A percentile compares a stretch with the other conserved stretches of the same genome.
Conservation (phyloP, 1,284 basidiomycete species). For the Ganoderma leucocontextum region DNA sequence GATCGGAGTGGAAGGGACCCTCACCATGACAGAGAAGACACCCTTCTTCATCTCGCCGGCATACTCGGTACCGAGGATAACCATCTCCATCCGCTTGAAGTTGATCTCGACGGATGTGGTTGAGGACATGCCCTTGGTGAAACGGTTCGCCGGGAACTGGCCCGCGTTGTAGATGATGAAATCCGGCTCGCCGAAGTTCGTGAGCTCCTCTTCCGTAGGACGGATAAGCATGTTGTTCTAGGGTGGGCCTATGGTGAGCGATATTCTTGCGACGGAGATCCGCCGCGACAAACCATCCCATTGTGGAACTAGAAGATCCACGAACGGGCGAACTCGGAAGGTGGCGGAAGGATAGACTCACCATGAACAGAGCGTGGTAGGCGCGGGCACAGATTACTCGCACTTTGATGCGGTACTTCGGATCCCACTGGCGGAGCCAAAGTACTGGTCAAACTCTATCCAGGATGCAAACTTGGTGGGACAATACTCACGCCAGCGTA, state of each 20-base stretch:
- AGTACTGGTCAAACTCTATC: slow-evolving; percentile 9
- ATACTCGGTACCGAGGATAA: slow-evolving; percentile 99
- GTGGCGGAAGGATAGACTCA: slow-evolving; percentile 46
- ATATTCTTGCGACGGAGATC: slow-evolving; percentile 28
- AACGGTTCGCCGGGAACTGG: slow-evolving; percentile 99
- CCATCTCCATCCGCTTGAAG: slow-evolving; percentile 99
- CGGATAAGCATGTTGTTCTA: slow-evolving; percentile 99
- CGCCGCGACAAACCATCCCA: slow-evolving; percentile 15
- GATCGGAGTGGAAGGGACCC: slow-evolving; percentile 30
- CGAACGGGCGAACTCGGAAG: slow-evolving; percentile 21
- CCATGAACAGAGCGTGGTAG: slow-evolving; percentile 99
- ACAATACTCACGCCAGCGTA: slow-evolving; percentile 80
- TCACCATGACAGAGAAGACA: slow-evolving; percentile 98
- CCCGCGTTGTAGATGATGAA: slow-evolving; percentile 99
- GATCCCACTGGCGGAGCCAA: slow-evolving; percentile 80
- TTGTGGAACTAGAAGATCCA: slow-evolving; percentile 20
- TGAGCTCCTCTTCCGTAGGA: slow-evolving; percentile 94
- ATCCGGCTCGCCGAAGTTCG: slow-evolving; percentile 97
- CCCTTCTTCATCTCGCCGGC: slow-evolving; percentile 99
- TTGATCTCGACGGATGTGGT: slow-evolving; percentile 99
- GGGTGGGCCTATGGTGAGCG: slow-evolving; percentile 27
- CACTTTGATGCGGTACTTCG: slow-evolving; percentile 99
- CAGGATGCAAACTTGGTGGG: slow-evolving; percentile 16
- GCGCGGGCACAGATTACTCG: slow-evolving; percentile 98
- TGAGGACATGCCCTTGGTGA: slow-evolving; percentile 99